Base-by-base conservation (phyloP, 78 protist genomes). In the Tieghemostelium lacteum region DNA sequence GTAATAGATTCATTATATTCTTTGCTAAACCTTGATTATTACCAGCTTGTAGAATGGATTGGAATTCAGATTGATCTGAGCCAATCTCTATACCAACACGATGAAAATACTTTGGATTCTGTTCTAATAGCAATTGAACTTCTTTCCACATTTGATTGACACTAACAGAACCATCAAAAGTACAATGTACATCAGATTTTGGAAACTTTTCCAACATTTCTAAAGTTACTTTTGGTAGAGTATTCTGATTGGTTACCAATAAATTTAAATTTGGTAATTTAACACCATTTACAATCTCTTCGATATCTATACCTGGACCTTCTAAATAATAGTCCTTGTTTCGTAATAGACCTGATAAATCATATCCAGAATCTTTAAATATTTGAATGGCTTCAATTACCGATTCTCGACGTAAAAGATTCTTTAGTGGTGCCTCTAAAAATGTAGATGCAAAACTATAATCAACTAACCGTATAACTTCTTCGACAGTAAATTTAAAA, bases 161-260 rank as follows among this genome's bases (percentile, higher is more conserved):
- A 17, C 88, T 72, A 16, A 91, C 95, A 17, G 92, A 65, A 10
- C 96, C 96, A 45, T 61, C 93, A 29, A 94, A 78, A n/a, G 96
- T 28, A 50, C 92, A 62, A 60, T 94, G 93, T 12, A 94, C 29
- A 69, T 94, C 96, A 8, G 80, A 34, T 40, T 94, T 94, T n/a
- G 96, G 96, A 3, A 94, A 50, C 2, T 20, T 37, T 10, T 50
- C 37, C 20, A 94, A 29, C 4, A 94, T 29, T 6, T 94, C 96
- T 1, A 66, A n/a, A 8, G 96, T 92, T 12, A 94, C 66, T 16
- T 12, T 14, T 16, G 89, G 92, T 19, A 39, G 22, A 40, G 26
- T 5, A 4, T 24, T 2, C 40, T 16, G 28, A 4, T 64, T 64
- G 12, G 10, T 29, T 36, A 33, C 8, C n/a, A 1, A 8, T 16